Percentiles rank a stretch among this genome's conserved stretches.
These are phyloP conservation scores for Candida gigantensis DNA, from an alignment of 1,139 yeast species.

Conservation along the genomic window DNA sequence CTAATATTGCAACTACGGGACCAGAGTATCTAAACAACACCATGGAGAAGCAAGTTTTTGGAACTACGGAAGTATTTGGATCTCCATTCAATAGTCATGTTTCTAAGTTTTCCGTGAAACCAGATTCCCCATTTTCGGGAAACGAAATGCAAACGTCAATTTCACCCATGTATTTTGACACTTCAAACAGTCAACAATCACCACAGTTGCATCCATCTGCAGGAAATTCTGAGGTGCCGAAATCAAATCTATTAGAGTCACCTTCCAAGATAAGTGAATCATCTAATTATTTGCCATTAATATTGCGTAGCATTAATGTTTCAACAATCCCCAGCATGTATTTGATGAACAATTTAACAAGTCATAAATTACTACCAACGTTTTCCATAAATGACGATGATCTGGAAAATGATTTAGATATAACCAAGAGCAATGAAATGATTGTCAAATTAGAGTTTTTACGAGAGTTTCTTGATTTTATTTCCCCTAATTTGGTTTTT, in stretches of 20 bases:
- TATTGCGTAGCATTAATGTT: conserved; percentile 61
- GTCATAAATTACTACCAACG: conserved; percentile 21
- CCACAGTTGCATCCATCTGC: conserved; percentile 8
- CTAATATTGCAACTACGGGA: conserved; percentile 1
- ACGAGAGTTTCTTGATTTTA: conserved; percentile 34
- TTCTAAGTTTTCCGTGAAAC: conserved; percentile 19
- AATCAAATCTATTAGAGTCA: conserved; percentile 8
- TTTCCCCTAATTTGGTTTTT: conserved; percentile 38
- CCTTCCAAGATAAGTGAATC: conserved; percentile 31
- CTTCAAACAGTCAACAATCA: conserved; percentile 13
- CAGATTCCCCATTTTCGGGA: conserved; percentile 32
- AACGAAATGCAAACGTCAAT: conserved; percentile 22
- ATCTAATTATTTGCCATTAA: conserved; percentile 62
- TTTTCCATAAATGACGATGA: conserved; percentile 42
- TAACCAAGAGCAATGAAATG: conserved; percentile 33
- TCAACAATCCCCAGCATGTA: conserved; percentile 58
- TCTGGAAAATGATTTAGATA: conserved; percentile 32
- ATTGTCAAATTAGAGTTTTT: conserved; percentile 28
- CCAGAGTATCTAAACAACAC: not conserved
- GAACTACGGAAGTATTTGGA: conserved; percentile 22
- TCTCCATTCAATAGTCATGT: conserved; percentile 25
- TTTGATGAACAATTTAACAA: conserved; percentile 34
- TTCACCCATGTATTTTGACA: conserved; percentile 24
- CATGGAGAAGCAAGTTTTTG: conserved; percentile 2
- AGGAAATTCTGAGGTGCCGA: conserved; percentile 6